These are phyloP conservation scores for Aspergillus tanneri DNA, from an alignment of 2,329 filamentous ascomycete genomes.

Conservation along the genomic window DNA sequence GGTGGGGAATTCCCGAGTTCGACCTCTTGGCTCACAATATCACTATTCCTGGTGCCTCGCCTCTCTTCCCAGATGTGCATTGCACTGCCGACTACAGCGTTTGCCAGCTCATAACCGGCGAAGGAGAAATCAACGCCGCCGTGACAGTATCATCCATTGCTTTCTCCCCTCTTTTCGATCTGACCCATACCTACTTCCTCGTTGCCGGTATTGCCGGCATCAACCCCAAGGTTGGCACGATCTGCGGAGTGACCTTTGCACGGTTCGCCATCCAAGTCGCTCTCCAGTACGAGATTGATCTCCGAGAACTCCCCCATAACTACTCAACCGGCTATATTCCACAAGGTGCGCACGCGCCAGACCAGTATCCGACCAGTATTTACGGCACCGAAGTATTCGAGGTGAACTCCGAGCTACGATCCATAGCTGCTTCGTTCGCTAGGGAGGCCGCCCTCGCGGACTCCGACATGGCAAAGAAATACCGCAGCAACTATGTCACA, in stretches of 20 bases:
- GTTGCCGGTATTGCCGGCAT: constrained; percentile 72
- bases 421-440: constrained; percentile 54
- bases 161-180: constrained; percentile 62
- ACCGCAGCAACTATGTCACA: constrained; percentile 55
- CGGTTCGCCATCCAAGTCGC: constrained; percentile 71
- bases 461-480: constrained; percentile 49
- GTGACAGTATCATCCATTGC: constrained; percentile 62
- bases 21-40: constrained; percentile 59
- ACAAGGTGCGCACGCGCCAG: constrained; percentile 57
- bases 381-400: constrained; percentile 73
- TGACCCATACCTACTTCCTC: constrained; percentile 68
- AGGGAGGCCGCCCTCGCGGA: constrained; percentile 55
- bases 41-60: constrained; percentile 62
- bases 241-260: constrained; percentile 66
- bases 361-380: constrained; percentile 57
- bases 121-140: constrained; percentile 74
- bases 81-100: constrained; percentile 62
- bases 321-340: constrained; percentile 69
- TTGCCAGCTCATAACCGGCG: constrained; percentile 69
- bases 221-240: constrained; percentile 65
- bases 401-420: constrained; percentile 59
- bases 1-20: constrained; percentile 58
- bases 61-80: constrained; percentile 63
- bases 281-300: constrained; percentile 73
- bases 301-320: constrained; percentile 64